Percentiles rank a stretch among this genome's conserved stretches.
phyloP scores from a whole-genome alignment of 176 grass and related monocot species.

The Lolium multiflorum region DNA sequence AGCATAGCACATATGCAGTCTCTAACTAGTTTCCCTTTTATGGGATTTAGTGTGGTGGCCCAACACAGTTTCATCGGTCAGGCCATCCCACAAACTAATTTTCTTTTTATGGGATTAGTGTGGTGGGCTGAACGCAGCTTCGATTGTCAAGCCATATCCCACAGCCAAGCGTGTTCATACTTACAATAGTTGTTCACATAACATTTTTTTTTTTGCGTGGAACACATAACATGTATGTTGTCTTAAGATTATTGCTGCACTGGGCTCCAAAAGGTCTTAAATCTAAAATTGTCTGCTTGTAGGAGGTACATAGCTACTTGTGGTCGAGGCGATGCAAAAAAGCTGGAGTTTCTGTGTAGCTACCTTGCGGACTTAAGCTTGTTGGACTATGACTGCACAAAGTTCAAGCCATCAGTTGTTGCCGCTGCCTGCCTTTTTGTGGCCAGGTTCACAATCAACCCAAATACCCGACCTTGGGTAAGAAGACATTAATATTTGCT shows the following conservation, averaged over 20 bases:
- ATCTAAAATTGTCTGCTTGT: background rate
- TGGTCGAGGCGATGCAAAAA: constrained; percentile 44
- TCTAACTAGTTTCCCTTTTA: constrained; percentile 18
- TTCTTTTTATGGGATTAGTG: constrained; percentile 16
- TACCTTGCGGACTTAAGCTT: constrained; percentile 75
- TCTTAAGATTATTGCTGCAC: background rate
- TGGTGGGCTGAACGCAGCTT: background rate
- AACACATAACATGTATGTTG: background rate
- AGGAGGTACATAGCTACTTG: constrained; percentile 5
- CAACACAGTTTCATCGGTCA: background rate
- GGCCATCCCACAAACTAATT: constrained; percentile 8
- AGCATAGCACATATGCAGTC: background rate
- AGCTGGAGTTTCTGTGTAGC: constrained; percentile 50
- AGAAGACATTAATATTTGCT: background rate
- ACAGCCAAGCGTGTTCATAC: background rate
- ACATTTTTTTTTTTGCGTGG: too few species aligned
- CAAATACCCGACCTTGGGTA: constrained; percentile 61
- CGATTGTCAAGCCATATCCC: background rate
- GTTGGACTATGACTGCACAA: constrained; percentile 50
- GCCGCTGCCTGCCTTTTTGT: constrained; percentile 63
- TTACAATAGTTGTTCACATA: background rate
- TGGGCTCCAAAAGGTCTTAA: background rate
- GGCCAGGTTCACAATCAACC: constrained; percentile 60
- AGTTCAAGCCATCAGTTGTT: constrained; percentile 54
- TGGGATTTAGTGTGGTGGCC: background rate